phyloP scores from a whole-genome alignment of 768 basidiomycete species.

The Amanita rubescens region DNA sequence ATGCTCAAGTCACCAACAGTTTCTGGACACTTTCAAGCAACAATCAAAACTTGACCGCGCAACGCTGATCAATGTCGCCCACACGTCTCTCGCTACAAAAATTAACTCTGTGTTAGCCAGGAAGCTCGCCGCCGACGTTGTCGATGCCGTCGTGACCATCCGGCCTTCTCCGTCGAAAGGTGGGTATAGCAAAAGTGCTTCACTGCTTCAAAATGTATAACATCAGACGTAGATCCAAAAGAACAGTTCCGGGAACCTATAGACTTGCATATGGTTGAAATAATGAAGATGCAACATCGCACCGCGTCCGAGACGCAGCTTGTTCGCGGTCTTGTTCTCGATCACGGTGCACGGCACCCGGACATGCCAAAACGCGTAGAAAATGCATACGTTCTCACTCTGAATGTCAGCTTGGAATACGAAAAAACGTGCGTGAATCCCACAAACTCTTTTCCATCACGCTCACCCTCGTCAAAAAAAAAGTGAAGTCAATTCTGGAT shows the following conservation, averaged over 20 bases:
- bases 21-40: slow-evolving; percentile 87
- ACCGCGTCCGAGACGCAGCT: slow-evolving; percentile 96
- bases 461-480: slow-evolving; percentile 13
- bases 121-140: slow-evolving; percentile 84
- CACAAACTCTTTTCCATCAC: slow-evolving; percentile 8
- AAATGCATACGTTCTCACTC: slow-evolving; percentile 89
- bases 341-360: slow-evolving; percentile 95
- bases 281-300: slow-evolving; percentile 99
- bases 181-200: slow-evolving; percentile 17
- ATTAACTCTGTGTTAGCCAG: slow-evolving; percentile 75
- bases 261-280: slow-evolving; percentile 98
- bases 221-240: slow-evolving; percentile 35
- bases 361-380: slow-evolving; percentile 99
- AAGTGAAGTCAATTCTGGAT: slow-evolving; percentile 98
- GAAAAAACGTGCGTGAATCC: slow-evolving; percentile 85
- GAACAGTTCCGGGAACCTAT: slow-evolving; percentile 83
- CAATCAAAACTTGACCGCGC: slow-evolving; percentile 74
- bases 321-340: slow-evolving; percentile 89
- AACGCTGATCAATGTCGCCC: slow-evolving; percentile 86
- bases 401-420: slow-evolving; percentile 97
- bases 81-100: slow-evolving; percentile 96
- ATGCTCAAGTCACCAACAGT: too few relatives aligned
- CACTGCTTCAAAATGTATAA: slow-evolving; percentile 9
- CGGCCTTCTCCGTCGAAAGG: slow-evolving; percentile 60
- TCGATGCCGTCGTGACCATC: slow-evolving; percentile 91